Evolutionary conservation across 805 yeast genomes (phyloP), one percentile per base, ranked within the genome.

Genomic region (Maudiozyma serrabonitensis): DNA sequence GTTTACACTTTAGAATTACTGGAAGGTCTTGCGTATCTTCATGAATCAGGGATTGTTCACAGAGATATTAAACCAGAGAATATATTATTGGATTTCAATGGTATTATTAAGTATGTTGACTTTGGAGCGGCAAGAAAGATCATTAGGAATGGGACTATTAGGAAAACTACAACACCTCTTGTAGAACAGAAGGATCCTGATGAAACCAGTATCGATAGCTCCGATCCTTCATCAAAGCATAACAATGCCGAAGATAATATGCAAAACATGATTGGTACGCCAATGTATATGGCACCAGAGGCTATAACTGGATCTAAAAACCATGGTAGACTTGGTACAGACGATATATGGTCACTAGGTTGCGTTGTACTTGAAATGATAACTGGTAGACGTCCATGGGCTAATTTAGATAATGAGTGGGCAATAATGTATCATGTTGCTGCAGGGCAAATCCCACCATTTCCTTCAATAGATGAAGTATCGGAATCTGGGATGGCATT

Each of bases 241-340:
- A 23, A 45, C 5, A 45, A 37, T 19, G 37, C 15, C 1, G 37
- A 45, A 6, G 37, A 25, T 6, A 49, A 48, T 23, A 44, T 54
- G 6, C 56, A 71, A 52, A 62, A 69, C 53, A 63, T 71, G 74
- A 63, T 95, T 1, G 99, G 99, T 43, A 93, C 99, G 0, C 98
- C 98, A 13, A 93, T 91, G 97, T 93, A 93, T 69, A 91, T 93
- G 98, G 87, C 98, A 0, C 99, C 99, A 0, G 99, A 93, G 60
- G 86, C 87, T 0, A 88, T 93, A 51, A 86, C 95, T 1, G 97
- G 97, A 2, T 68, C 79, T 25, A 75, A 78, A 18, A 56, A 54
- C 41, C 63, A 66, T 31, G 66, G 69, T 5, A 61, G 62, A 32
- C 64, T 71, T 48, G 75, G 74, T 19, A 66, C 75, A 4, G 69